phyloP scores from a whole-genome alignment of 1,284 basidiomycete genomes.

The Coniophora puteana region DNA sequence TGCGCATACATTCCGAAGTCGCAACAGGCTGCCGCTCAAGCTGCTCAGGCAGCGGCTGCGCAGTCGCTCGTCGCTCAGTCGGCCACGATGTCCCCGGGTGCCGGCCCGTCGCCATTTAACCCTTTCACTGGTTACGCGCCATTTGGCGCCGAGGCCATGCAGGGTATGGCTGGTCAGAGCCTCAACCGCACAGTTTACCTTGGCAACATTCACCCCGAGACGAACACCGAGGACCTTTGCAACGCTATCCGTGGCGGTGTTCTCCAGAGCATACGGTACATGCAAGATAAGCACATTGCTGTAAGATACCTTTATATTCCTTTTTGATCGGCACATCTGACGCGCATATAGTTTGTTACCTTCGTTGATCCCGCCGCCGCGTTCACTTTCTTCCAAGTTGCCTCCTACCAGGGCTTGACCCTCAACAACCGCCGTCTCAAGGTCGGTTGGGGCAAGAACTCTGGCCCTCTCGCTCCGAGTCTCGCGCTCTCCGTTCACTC shows the following conservation, averaged over 20 bases:
- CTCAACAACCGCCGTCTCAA: constrained; percentile 90
- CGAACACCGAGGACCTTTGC: constrained; percentile 87
- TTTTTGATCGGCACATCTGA: constrained; percentile 7
- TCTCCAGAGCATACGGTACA: constrained; percentile 85
- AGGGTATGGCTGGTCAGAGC: constrained; percentile 41
- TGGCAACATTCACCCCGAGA: constrained; percentile 93
- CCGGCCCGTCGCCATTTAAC: constrained; percentile 22
- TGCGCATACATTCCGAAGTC: constrained; percentile 93
- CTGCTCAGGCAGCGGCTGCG: constrained; percentile 78
- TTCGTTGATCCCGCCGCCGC: constrained; percentile 89
- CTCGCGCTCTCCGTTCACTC: constrained; percentile 84
- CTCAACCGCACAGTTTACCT: constrained; percentile 90
- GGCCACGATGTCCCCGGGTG: constrained; percentile 32
- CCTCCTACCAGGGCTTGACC: constrained; percentile 82
- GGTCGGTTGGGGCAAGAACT: constrained; percentile 94
- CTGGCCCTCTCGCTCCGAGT: constrained; percentile 78
- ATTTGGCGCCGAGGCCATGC: constrained; percentile 51
- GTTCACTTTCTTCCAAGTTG: constrained; percentile 88
- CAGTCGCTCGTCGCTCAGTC: constrained; percentile 72
- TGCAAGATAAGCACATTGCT: constrained; percentile 93
- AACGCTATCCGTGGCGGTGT: constrained; percentile 92
- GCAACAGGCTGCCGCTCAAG: constrained; percentile 80
- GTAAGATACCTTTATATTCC: constrained; percentile 41
- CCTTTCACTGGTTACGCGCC: constrained; percentile 41
- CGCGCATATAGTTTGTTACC: constrained; percentile 69